Evolutionary conservation across 1,284 basidiomycete species (phyloP).

Genomic region (Tilletia caries): DNA sequence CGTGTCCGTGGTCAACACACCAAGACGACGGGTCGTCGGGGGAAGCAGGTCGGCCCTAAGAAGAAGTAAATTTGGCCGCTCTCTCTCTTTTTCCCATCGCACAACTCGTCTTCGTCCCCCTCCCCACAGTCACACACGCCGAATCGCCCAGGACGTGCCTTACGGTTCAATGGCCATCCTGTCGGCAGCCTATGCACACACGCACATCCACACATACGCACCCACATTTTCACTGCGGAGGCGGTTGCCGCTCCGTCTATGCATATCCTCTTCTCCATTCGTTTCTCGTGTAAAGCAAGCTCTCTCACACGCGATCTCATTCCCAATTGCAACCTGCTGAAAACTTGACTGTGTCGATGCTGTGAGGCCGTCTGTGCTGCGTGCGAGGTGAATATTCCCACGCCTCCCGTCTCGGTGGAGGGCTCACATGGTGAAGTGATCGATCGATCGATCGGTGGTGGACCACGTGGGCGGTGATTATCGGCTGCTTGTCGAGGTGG

Average conservation of each 20-base stretch:
- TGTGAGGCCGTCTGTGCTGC: too few relatives aligned
- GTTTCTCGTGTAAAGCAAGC: neutral
- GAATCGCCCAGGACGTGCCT: too few relatives aligned
- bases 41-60: conserved; percentile 51
- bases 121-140: neutral
- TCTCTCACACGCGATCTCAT: neutral
- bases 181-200: neutral
- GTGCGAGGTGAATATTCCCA: too few relatives aligned
- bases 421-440: too few relatives aligned
- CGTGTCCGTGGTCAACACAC: conserved; percentile 92
- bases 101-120: neutral
- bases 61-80: conserved; percentile 34
- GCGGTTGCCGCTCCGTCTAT: neutral
- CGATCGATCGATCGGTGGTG: too few relatives aligned
- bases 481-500: too few relatives aligned
- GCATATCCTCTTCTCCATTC: neutral
- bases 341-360: too few relatives aligned
- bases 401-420: too few relatives aligned
- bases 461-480: too few relatives aligned
- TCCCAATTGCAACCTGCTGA: neutral
- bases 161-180: too few relatives aligned
- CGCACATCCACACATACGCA: neutral
- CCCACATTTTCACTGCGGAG: neutral
- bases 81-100: neutral
- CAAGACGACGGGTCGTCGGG: conserved; percentile 82